Base-by-base conservation (phyloP, 176 grass and related monocot genomes). In the Carex myosuroides region DNA sequence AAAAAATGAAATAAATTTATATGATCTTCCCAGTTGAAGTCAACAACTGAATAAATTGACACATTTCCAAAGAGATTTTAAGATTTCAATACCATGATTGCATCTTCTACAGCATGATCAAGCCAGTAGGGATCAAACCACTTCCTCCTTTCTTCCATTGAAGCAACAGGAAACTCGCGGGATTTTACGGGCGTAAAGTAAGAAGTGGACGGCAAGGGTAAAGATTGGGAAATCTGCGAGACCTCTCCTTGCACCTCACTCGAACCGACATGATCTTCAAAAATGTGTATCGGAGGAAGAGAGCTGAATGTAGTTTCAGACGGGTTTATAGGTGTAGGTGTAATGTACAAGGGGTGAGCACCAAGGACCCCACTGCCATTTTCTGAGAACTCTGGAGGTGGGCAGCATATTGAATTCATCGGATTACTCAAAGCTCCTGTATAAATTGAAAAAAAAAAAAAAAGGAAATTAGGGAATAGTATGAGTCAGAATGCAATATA, bases 61-160 rank as follows among this genome's bases (percentile, higher is more conserved):
- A 76, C 33, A 65, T 67, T 70, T 62, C 2, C 6, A 48, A 64
- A 60, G 24, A n/a, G 37, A 60, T 60, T 44, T 29, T 62, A n/a
- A 80, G 58, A 18, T 37, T 46, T 14, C 18, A 32, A 7, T 86
- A 98, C 96, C 96, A 95, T 91, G 86, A 95, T 14, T 8, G 93
- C 93, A 24, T 92, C 91, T 64, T 95, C 85, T 41, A 89, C 91
- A 67, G 77, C 85, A 83, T 86, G 82, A 58, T 92, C 88, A 5
- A 89, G 13, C 93, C 88, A 98, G 80, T 95, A 81, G 3, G 96
- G 85, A 89, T 85, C 72, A 86, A 93, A 98, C 80, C 87, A 85
- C 12, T 81, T 86, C 88, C 80, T 90, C 71, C 29, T 60, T 0
- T 29, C 60, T 76, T 81, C 55, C 13, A 74, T 77, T 0, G 18